Evolutionary conservation across 2,329 filamentous ascomycete genomes (phyloP).

Genomic region (Nemania sp.): DNA sequence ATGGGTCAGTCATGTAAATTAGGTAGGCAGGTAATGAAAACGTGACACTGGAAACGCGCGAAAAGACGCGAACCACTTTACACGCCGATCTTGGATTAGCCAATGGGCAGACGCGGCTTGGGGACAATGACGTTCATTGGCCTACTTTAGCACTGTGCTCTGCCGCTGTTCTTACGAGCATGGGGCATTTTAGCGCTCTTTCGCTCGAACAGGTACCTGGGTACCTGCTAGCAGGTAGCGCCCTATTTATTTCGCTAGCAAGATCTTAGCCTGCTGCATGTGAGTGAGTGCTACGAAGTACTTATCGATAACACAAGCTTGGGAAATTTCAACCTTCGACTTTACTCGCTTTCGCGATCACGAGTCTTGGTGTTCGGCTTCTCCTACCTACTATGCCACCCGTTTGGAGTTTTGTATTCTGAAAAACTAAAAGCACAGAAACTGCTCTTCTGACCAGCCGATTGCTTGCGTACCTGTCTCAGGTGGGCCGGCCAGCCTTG

Average conservation of each 20-base stretch:
- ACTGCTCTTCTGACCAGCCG: too few relatives aligned
- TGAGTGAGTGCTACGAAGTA: too few relatives aligned
- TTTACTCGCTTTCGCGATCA: too few relatives aligned
- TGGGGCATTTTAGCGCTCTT: conserved; percentile 4
- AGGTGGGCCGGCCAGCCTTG: background rate
- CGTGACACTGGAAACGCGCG: conserved; percentile 23
- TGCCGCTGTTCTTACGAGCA: conserved; percentile 4
- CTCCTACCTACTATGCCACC: background rate
- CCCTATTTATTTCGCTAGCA: too few relatives aligned
- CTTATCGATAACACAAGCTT: conserved; percentile 25
- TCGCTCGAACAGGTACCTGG: background rate
- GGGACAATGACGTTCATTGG: conserved; percentile 18
- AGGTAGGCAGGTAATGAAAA: conserved; percentile 2
- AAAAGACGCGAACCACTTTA: conserved; percentile 31
- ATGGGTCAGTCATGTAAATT: too few relatives aligned
- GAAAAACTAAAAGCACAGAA: too few relatives aligned
- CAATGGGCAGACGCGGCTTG: conserved; percentile 10
- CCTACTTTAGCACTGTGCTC: conserved; percentile 12
- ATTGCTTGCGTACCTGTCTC: too few relatives aligned
- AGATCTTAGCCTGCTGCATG: too few relatives aligned
- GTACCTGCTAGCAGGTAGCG: too few relatives aligned
- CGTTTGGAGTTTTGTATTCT: conserved; percentile 1
- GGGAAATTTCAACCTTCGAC: conserved; percentile 27
- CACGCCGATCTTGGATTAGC: conserved; percentile 15
- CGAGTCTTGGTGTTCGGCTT: too few relatives aligned